These are phyloP conservation scores for Leersia perrieri DNA, from an alignment of 176 grass and related monocot species.

Conservation along the genomic window DNA sequence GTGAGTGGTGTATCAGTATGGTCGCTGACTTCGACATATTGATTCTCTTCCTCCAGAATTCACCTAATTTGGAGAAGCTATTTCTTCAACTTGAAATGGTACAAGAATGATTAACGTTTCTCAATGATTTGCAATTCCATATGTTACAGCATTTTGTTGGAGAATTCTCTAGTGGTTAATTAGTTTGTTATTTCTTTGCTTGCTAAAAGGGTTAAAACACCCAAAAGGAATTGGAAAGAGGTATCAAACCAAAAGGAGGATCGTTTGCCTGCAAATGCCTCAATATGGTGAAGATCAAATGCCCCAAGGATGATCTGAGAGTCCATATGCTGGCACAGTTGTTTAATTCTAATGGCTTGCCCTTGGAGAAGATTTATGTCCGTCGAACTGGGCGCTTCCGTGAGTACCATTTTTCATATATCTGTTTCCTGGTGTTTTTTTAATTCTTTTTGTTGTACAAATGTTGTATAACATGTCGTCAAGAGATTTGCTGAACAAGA, in stretches of 20 bases:
- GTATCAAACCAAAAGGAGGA: conserved; percentile 6
- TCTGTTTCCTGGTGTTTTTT: no score
- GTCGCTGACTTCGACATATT: conserved; percentile 32
- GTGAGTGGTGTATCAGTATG: conserved; percentile 40
- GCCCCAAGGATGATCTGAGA: conserved; percentile 35
- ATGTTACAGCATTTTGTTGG: background rate
- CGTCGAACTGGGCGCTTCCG: conserved; percentile 20
- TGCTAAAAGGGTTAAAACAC: conserved; percentile 15
- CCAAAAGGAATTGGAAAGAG: conserved; percentile 9
- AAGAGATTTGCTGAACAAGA: no score
- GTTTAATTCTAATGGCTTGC: conserved; percentile 13
- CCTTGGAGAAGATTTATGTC: conserved; percentile 30
- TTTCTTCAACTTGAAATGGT: conserved; percentile 39
- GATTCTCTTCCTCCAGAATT: conserved; percentile 31
- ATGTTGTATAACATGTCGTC: no score
- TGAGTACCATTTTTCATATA: background rate
- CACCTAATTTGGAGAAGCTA: conserved; percentile 26
- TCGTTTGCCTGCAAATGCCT: conserved; percentile 39
- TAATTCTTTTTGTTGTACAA: no score
- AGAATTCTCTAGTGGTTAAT: background rate
- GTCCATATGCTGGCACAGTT: conserved; percentile 41
- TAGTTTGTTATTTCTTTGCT: background rate
- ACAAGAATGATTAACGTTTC: background rate
- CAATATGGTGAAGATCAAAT: conserved; percentile 41
- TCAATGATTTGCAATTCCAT: background rate